Conservation (phyloP, 2,329 filamentous ascomycete genomes). For the Ophiognomonia clavigignenti-juglandacearum region DNA sequence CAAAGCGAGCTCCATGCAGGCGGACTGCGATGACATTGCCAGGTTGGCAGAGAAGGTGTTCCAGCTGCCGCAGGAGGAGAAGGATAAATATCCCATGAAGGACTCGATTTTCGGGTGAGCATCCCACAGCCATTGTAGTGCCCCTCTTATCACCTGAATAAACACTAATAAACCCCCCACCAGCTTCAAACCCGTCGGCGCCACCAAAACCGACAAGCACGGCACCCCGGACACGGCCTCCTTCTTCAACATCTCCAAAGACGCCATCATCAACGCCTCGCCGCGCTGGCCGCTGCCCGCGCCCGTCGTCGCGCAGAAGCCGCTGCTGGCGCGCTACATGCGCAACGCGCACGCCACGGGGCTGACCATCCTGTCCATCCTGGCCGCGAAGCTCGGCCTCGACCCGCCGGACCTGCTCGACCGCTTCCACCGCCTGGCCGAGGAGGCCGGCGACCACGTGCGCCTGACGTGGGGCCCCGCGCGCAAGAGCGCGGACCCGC, state of each 20-base stretch:
- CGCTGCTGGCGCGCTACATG: slow-evolving; percentile 12
- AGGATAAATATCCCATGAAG: slow-evolving; percentile 12
- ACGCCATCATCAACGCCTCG: slow-evolving; percentile 15
- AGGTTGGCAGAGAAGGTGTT: slow-evolving; percentile 13
- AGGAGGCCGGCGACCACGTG: slow-evolving; percentile 17
- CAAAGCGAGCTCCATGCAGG: slow-evolving; percentile 6
- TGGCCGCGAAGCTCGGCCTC: slow-evolving; percentile 8
- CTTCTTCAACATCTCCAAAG: slow-evolving; percentile 18
- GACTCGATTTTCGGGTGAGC: slow-evolving; percentile 15
- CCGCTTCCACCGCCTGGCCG: slow-evolving; percentile 9
- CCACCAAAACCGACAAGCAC: slow-evolving; percentile 12
- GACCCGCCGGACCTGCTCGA: slow-evolving; percentile 9
- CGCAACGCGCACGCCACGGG: slow-evolving; percentile 11
- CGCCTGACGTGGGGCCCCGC: slow-evolving; percentile 16
- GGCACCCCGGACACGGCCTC: slow-evolving; percentile 14
- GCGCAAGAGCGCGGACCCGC: slow-evolving; percentile 6
- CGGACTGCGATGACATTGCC: slow-evolving; percentile 14
- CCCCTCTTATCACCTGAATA: background rate
- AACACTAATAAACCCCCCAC: background rate
- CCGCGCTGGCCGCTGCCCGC: slow-evolving; percentile 9
- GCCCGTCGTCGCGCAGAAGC: slow-evolving; percentile 10
- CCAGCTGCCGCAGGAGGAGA: slow-evolving; percentile 13
- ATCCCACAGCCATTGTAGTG: background rate
- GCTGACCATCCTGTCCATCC: slow-evolving; percentile 10
- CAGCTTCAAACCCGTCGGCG: slow-evolving; percentile 13